Percentiles rank a stretch among this genome's conserved stretches.
Evolutionary conservation across 805 yeast genomes (phyloP).

Genomic region (Candida silvicultrix): DNA sequence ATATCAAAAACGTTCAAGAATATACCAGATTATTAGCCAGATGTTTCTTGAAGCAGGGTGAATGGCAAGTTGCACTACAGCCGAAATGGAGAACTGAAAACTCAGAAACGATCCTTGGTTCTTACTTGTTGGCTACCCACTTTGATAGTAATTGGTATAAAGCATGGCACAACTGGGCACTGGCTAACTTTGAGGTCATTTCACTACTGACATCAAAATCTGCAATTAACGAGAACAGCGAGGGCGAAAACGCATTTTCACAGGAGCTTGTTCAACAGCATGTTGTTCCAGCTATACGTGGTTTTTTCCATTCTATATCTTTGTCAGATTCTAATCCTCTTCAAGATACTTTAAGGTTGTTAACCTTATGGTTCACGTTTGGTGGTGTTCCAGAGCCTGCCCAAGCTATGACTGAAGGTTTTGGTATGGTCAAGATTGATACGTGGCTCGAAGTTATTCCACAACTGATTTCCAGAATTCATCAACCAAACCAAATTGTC

Average conservation of each 20-base stretch:
- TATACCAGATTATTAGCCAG: conserved; percentile 84
- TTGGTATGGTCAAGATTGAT: conserved; percentile 80
- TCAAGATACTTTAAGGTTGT: conserved; percentile 84
- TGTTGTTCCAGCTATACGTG: conserved; percentile 93
- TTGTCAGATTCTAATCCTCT: conserved; percentile 80
- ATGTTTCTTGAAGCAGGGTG: conserved; percentile 96
- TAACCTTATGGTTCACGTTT: conserved; percentile 93
- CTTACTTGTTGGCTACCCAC: conserved; percentile 89
- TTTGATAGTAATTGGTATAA: conserved; percentile 93
- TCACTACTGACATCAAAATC: conserved; percentile 44
- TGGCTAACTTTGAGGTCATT: conserved; percentile 94
- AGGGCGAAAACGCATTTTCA: conserved; percentile 25
- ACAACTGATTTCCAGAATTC: conserved; percentile 91
- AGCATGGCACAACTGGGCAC: conserved; percentile 99
- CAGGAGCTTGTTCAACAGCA: conserved; percentile 70
- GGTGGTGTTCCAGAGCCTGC: conserved; percentile 94
- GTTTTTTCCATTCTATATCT: conserved; percentile 92
- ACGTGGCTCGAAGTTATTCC: conserved; percentile 96
- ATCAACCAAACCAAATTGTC: conserved; percentile 86
- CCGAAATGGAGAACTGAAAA: conserved; percentile 73
- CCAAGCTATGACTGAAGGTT: conserved; percentile 84
- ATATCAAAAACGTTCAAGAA: conserved; percentile 66
- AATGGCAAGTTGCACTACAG: conserved; percentile 88
- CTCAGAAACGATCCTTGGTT: conserved; percentile 82
- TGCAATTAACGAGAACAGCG: conserved; percentile 24